A percentile compares a stretch with the other conserved stretches of the same genome.
phyloP scores from a whole-genome alignment of 2,329 filamentous ascomycete genomes.

The Penicillium fuscoglaucum region DNA sequence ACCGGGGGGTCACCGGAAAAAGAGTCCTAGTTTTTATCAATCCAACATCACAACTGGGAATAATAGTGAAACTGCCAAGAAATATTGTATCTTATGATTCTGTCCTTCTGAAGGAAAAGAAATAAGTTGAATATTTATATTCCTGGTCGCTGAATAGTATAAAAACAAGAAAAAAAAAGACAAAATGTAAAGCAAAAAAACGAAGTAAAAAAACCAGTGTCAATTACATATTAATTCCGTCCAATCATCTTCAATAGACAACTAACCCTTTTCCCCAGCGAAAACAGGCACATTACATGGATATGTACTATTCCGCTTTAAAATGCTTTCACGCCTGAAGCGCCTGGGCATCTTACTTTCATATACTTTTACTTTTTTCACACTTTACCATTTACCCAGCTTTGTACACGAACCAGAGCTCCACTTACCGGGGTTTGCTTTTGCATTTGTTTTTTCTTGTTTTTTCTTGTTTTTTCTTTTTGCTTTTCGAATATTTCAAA shows the following conservation, averaged over 20 bases:
- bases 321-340: slow-evolving; percentile 6
- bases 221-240: background rate
- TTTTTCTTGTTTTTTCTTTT: background rate
- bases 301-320: background rate
- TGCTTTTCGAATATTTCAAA: slow-evolving; percentile 13
- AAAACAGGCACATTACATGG: slow-evolving; percentile 2
- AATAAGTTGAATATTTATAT: background rate
- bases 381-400: slow-evolving; percentile 13
- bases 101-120: background rate
- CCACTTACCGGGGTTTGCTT: slow-evolving; percentile 19
- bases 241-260: background rate
- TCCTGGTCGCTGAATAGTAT: background rate
- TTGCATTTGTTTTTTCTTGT: slow-evolving; percentile 5
- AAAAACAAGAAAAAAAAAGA: background rate
- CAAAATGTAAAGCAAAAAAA: background rate
- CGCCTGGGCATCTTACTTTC: slow-evolving; percentile 2
- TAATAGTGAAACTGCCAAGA: background rate
- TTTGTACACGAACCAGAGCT: slow-evolving; percentile 19
- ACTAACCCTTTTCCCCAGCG: background rate
- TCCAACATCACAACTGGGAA: background rate
- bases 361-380: background rate
- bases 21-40: background rate
- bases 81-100: background rate
- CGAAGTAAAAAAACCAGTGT: background rate
- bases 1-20: background rate